A percentile compares a stretch with the other conserved stretches of the same genome.
Conservation (phyloP, 2,329 filamentous ascomycete species). For the Graphiopsis chlorocephala region DNA sequence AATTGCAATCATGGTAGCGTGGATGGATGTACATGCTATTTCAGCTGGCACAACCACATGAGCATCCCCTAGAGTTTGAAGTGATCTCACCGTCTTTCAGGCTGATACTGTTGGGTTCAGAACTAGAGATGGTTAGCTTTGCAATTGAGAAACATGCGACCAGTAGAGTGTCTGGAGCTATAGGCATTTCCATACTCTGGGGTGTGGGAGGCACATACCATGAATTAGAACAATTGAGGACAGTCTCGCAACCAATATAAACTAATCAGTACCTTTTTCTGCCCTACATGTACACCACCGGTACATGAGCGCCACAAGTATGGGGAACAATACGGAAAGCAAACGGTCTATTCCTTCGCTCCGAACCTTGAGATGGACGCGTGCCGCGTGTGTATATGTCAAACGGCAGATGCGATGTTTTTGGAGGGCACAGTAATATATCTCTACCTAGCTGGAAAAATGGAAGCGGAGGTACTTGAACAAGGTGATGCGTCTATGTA, state of each 20-base stretch:
- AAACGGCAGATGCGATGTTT: not conserved
- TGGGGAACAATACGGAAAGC: not conserved
- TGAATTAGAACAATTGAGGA: not conserved
- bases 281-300: not conserved
- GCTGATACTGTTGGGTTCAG: not conserved
- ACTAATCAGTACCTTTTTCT: not conserved
- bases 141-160: not conserved
- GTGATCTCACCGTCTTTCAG: not conserved
- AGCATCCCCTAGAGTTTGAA: not conserved
- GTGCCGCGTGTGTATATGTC: not conserved
- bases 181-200: too few species aligned
- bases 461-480: too few species aligned
- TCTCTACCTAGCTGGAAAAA: too few species aligned
- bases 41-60: not conserved
- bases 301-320: not conserved
- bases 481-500: too few species aligned
- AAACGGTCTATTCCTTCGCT: not conserved
- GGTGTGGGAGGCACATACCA: not conserved
- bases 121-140: not conserved
- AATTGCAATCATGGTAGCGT: not conserved
- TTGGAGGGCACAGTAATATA: not conserved
- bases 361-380: not conserved
- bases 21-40: too few species aligned
- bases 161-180: too few species aligned
- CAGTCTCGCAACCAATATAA: not conserved